A percentile compares a stretch with the other conserved stretches of the same genome.
Conservation (phyloP, 2,329 filamentous ascomycete species). For the Colletotrichum sansevieriae region DNA sequence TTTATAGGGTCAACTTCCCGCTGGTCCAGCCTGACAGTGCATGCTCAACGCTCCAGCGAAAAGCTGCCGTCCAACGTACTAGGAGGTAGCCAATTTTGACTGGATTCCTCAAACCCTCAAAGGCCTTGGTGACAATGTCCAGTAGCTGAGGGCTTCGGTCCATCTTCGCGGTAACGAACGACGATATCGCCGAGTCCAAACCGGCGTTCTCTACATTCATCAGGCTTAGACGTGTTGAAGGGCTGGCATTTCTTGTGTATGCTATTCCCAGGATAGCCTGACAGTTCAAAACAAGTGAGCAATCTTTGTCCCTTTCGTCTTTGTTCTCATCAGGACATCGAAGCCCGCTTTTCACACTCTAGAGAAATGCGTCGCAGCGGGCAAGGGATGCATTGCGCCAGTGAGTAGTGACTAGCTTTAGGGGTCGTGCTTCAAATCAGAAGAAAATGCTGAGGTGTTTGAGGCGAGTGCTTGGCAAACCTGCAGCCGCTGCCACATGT, state of each 20-base stretch:
- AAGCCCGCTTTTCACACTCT: neutral
- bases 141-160: neutral
- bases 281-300: neutral
- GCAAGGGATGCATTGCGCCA: neutral
- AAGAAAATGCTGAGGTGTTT: neutral
- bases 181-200: neutral
- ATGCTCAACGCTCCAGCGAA: constrained; percentile 15
- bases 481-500: constrained; percentile 14
- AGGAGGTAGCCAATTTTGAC: constrained; percentile 11
- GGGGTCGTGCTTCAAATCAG: neutral
- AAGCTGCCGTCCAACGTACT: constrained; percentile 12
- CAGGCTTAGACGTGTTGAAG: neutral
- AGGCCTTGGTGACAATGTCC: neutral
- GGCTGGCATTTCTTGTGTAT: neutral
- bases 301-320: neutral
- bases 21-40: constrained; percentile 5
- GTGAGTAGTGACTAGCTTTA: neutral
- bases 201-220: neutral
- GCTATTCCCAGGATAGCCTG: neutral
- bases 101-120: neutral
- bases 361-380: neutral
- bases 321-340: neutral
- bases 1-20: neutral
- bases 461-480: constrained; percentile 8
- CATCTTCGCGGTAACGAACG: neutral